phyloP scores from a whole-genome alignment of 1,284 basidiomycete genomes.

The Leccinum fallax region DNA sequence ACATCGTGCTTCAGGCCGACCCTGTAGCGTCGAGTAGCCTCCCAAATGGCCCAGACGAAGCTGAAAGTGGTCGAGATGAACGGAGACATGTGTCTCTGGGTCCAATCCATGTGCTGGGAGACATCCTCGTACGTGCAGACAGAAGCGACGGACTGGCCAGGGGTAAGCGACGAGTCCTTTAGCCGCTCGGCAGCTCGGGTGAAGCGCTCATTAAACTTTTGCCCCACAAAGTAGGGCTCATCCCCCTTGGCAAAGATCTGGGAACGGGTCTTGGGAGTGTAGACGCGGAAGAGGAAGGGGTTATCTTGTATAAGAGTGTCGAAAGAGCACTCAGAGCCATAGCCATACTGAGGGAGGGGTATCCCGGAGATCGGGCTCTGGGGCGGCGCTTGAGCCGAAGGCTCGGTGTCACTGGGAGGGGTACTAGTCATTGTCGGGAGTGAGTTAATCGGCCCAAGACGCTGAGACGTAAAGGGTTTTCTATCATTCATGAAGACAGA shows the following conservation, averaged over 20 bases:
- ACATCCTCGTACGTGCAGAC: conserved; percentile 60
- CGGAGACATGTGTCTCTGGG: conserved; percentile 64
- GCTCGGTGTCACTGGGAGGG: conserved; percentile 17
- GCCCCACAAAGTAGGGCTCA: conserved; percentile 65
- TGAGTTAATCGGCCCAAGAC: conserved; percentile 11
- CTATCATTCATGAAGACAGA: conserved; percentile 21
- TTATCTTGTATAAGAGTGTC: conserved; percentile 60
- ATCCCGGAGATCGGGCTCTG: conserved; percentile 28
- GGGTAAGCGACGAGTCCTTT: conserved; percentile 25
- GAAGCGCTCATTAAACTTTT: conserved; percentile 57
- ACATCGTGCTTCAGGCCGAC: conserved; percentile 69
- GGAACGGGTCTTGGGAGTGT: conserved; percentile 65
- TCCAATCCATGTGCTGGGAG: conserved; percentile 71
- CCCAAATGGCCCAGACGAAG: conserved; percentile 79
- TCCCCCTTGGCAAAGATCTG: conserved; percentile 49
- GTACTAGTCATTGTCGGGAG: conserved; percentile 28
- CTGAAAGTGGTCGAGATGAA: conserved; percentile 77
- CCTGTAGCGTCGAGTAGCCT: conserved; percentile 72
- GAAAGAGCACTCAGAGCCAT: conserved; percentile 63
- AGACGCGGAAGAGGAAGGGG: conserved; percentile 74
- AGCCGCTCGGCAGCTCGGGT: conserved; percentile 44
- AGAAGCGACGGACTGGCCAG: conserved; percentile 38
- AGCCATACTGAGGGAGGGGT: conserved; percentile 70
- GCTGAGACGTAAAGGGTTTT: conserved; percentile 25
- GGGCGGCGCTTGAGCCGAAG: conserved; percentile 15